phyloP scores from a whole-genome alignment of 495 filamentous ascomycete genomes.

The Rhypophila decipiens region DNA sequence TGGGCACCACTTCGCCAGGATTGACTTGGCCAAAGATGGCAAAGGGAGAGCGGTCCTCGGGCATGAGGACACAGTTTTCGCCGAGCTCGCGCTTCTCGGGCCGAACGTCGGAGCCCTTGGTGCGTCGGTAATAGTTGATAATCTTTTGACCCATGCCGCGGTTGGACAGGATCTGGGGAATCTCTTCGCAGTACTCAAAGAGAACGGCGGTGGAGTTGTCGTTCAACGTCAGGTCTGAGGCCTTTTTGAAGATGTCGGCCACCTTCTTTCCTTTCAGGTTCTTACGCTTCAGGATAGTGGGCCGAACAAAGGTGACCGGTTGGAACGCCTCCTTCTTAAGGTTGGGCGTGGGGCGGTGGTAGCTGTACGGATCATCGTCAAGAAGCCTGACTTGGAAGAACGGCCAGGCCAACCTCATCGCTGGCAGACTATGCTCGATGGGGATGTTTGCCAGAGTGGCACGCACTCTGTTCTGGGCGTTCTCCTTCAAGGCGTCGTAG shows the following conservation, averaged over 20 bases:
- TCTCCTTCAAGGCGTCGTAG: constrained; percentile 93
- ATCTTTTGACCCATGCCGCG: constrained; percentile 95
- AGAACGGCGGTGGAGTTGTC: constrained; percentile 84
- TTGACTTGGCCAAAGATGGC: constrained; percentile 90
- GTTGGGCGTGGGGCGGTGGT: constrained; percentile 69
- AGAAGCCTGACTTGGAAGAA: constrained; percentile 83
- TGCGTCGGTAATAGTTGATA: constrained; percentile 93
- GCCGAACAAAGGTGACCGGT: constrained; percentile 51
- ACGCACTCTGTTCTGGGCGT: constrained; percentile 90
- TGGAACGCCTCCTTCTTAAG: constrained; percentile 51
- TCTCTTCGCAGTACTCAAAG: constrained; percentile 93
- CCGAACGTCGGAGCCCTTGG: constrained; percentile 63
- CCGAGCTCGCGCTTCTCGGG: constrained; percentile 56
- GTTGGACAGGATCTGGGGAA: constrained; percentile 83
- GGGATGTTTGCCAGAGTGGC: constrained; percentile 78
- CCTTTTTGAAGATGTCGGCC: constrained; percentile 64
- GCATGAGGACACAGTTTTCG: constrained; percentile 77
- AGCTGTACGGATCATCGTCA: constrained; percentile 75
- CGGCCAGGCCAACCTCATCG: constrained; percentile 83
- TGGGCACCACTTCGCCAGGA: constrained; percentile 79
- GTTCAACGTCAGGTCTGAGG: constrained; percentile 70
- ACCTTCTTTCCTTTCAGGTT: constrained; percentile 66
- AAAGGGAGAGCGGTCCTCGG: constrained; percentile 92
- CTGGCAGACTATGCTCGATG: constrained; percentile 88
- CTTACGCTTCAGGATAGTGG: constrained; percentile 71